A percentile compares a stretch with the other conserved stretches of the same genome.
These are phyloP conservation scores for Lentithecium fluviatile DNA, from an alignment of 495 filamentous ascomycete species.

Conservation along the genomic window DNA sequence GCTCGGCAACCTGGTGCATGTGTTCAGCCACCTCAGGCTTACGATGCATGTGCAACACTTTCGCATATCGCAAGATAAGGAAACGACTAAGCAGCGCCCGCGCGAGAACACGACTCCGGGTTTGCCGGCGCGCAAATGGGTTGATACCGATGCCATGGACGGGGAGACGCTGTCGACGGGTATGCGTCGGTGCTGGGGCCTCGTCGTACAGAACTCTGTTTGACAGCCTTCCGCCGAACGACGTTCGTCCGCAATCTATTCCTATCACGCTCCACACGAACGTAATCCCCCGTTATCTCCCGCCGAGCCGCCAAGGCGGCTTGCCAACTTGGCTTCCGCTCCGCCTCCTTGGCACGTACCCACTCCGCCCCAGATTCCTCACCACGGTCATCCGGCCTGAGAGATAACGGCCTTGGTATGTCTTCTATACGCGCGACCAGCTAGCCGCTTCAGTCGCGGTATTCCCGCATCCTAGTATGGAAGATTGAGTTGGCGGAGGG, in stretches of 20 bases:
- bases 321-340: conserved; percentile 14
- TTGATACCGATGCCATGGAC: conserved; percentile 26
- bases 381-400: neutral
- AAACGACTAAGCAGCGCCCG: neutral
- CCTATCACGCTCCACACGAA: conserved; percentile 5
- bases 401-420: conserved; percentile 21
- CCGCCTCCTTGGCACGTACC: conserved; percentile 13
- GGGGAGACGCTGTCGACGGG: conserved; percentile 28
- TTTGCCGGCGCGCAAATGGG: conserved; percentile 19
- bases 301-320: neutral
- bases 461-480: neutral
- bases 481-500: too few relatives aligned
- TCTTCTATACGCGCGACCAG: neutral
- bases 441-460: conserved; percentile 4
- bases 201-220: neutral
- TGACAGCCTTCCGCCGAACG: neutral
- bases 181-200: conserved; percentile 34
- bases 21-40: conserved; percentile 27
- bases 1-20: conserved; percentile 14
- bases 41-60: conserved; percentile 29
- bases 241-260: too few relatives aligned
- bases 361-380: conserved; percentile 18
- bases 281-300: conserved; percentile 14
- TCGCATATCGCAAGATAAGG: neutral
- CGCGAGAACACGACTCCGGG: neutral